Evolutionary conservation across 1,284 basidiomycete species (phyloP).

Genomic region (Microbotryum lychnidis-dioicae): DNA sequence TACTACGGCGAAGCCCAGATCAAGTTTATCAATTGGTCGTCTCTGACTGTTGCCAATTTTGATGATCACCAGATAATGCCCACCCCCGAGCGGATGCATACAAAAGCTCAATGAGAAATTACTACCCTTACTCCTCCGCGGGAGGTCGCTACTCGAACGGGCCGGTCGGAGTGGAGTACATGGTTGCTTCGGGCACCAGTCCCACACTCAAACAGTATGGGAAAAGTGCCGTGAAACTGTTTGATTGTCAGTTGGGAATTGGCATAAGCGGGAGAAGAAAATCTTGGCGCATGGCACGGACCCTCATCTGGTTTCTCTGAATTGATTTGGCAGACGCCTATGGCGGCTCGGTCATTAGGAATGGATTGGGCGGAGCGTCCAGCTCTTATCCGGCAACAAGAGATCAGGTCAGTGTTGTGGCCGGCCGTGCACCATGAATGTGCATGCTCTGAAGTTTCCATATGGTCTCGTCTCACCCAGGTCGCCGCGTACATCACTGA

Average conservation of each 20-base stretch:
- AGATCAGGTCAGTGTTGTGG: constrained; percentile 13
- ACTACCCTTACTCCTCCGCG: constrained; percentile 15
- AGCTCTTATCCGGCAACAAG: constrained; percentile 10
- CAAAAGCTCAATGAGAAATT: constrained; percentile 11
- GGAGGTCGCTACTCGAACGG: constrained; percentile 27
- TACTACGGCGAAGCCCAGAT: not conserved
- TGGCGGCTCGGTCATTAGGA: constrained; percentile 24
- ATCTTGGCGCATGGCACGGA: not conserved
- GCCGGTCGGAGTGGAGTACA: constrained; percentile 24
- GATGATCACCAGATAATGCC: constrained; percentile 15
- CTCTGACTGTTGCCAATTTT: not conserved
- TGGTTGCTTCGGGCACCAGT: constrained; percentile 7
- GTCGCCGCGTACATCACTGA: constrained; percentile 16
- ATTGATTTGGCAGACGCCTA: constrained; percentile 19
- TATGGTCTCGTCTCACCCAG: not conserved
- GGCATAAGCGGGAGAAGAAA: not conserved
- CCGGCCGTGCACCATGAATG: not conserved
- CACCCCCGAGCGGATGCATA: constrained; percentile 8
- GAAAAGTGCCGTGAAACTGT: not conserved
- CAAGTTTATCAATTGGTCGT: too few relatives aligned
- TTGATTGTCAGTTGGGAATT: constrained; percentile 13
- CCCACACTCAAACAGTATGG: constrained; percentile 4
- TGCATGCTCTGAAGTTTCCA: not conserved
- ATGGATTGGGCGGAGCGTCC: constrained; percentile 14
- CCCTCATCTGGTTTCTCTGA: not conserved